A percentile compares a stretch with the other conserved stretches of the same genome.
phyloP scores from a whole-genome alignment of 768 basidiomycete genomes.

The Asterophora parasitica region DNA sequence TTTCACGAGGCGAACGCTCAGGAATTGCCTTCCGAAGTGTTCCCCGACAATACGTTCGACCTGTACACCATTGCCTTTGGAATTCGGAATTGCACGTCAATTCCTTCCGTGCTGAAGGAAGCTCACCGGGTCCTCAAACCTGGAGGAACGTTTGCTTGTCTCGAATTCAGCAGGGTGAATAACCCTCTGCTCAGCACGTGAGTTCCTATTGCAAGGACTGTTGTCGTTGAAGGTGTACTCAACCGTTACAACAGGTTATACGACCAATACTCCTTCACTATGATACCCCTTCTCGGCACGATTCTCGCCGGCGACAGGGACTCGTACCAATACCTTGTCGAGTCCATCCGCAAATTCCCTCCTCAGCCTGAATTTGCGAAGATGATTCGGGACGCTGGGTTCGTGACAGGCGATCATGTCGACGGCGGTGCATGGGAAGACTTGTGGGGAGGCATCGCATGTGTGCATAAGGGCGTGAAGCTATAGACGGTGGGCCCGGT shows the following conservation, averaged over 20 bases:
- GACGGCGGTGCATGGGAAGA: conserved; percentile 85
- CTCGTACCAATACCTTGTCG: conserved; percentile 96
- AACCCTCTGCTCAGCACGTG: conserved; percentile 86
- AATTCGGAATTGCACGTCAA: conserved; percentile 93
- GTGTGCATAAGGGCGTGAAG: conserved; percentile 82
- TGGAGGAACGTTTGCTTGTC: conserved; percentile 90
- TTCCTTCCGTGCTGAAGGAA: conserved; percentile 81
- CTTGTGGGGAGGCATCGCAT: conserved; percentile 85
- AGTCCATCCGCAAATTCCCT: conserved; percentile 94
- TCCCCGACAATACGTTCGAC: conserved; percentile 83
- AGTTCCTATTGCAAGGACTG: conserved; percentile 26
- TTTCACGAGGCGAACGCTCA: conserved; percentile 96
- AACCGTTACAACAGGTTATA: conserved; percentile 56
- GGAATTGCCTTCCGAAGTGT: conserved; percentile 56
- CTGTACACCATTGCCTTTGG: conserved; percentile 99
- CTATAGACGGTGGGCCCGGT: conserved; percentile 46
- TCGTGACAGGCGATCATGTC: conserved; percentile 63
- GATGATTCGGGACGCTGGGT: conserved; percentile 87
- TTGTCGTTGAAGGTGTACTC: conserved; percentile 3
- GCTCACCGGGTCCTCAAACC: conserved; percentile 94
- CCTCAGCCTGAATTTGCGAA: conserved; percentile 80
- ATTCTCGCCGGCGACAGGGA: conserved; percentile 92
- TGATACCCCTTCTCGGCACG: conserved; percentile 94
- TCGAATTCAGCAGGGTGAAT: conserved; percentile 92
- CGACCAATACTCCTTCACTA: conserved; percentile 91